A percentile compares a stretch with the other conserved stretches of the same genome.
Evolutionary conservation across 495 filamentous ascomycete genomes (phyloP).

Genomic region (Neurospora africana): DNA sequence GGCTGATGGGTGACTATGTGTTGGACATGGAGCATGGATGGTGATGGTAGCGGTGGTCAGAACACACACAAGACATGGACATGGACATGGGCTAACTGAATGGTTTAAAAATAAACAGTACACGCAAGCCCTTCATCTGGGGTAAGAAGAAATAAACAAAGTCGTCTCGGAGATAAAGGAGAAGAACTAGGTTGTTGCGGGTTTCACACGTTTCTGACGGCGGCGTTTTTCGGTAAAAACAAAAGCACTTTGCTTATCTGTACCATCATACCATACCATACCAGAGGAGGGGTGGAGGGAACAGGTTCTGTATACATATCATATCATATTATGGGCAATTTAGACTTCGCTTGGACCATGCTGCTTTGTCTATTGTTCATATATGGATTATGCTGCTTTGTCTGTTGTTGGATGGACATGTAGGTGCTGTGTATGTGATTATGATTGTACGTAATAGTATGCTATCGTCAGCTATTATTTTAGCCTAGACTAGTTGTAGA

Average conservation of each 20-base stretch:
- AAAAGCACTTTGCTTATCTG: neutral
- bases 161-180: neutral
- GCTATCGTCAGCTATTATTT: neutral
- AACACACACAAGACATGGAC: neutral
- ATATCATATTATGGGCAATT: neutral
- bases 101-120: conserved; percentile 39
- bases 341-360: neutral
- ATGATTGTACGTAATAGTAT: neutral
- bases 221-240: neutral
- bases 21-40: neutral
- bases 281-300: neutral
- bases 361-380: too few species aligned
- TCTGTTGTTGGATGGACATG: neutral
- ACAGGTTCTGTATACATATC: neutral
- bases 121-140: conserved; percentile 69
- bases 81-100: neutral
- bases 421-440: neutral
- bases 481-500: neutral
- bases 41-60: neutral
- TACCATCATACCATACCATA: neutral
- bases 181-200: neutral
- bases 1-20: neutral
- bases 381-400: neutral
- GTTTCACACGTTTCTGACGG: neutral
- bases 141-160: conserved; percentile 21